Conservation (phyloP, 2,329 filamentous ascomycete species). For the Penicillium glabrum region DNA sequence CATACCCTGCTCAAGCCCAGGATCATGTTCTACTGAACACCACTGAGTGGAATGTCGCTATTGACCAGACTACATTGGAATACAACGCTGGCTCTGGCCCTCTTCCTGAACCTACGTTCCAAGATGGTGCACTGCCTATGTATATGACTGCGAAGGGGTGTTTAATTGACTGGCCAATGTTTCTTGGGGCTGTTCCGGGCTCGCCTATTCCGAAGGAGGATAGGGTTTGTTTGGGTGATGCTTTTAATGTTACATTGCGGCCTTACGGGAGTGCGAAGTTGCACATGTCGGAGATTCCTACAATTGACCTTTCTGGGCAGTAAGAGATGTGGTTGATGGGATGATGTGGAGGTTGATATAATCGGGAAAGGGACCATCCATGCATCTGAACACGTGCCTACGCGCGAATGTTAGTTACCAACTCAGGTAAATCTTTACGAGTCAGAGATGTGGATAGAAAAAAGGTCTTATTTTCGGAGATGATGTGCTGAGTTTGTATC, state of each 20-base stretch:
- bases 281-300: conserved; percentile 48
- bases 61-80: conserved; percentile 35
- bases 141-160: conserved; percentile 40
- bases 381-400: too few relatives aligned
- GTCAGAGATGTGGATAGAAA: too few relatives aligned
- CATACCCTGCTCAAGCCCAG: conserved; percentile 24
- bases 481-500: too few relatives aligned
- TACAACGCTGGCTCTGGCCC: conserved; percentile 23
- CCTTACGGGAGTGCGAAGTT: conserved; percentile 51
- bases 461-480: too few relatives aligned
- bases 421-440: too few relatives aligned
- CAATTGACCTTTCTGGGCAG: conserved; percentile 2
- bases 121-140: conserved; percentile 34
- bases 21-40: conserved; percentile 40
- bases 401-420: too few relatives aligned
- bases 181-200: conserved; percentile 34
- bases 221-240: conserved; percentile 35
- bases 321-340: background rate
- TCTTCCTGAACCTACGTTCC: conserved; percentile 27
- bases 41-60: conserved; percentile 28
- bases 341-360: background rate
- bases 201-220: conserved; percentile 31
- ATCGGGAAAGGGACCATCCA: too few relatives aligned
- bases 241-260: conserved; percentile 39
- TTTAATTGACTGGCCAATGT: conserved; percentile 40